Conservation (phyloP, 1,284 basidiomycete species). For the Gomphus bonarii region DNA sequence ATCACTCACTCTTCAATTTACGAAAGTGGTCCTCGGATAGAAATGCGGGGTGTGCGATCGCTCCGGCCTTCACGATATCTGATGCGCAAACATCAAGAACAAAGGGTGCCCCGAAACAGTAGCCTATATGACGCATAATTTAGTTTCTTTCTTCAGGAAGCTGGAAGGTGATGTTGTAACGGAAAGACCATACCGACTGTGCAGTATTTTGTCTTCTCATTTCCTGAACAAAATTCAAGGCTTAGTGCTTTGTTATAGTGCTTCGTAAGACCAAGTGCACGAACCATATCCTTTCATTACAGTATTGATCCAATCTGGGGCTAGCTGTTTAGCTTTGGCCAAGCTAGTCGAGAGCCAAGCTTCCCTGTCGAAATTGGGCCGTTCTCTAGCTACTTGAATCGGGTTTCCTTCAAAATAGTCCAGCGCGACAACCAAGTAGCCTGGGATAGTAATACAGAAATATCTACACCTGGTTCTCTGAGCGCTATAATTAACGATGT, state of each 20-base stretch:
- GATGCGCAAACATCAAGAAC: conserved; percentile 33
- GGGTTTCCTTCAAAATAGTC: conserved; percentile 51
- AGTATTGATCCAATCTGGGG: conserved; percentile 40
- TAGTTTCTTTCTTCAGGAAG: neutral
- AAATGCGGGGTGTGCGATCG: conserved; percentile 45
- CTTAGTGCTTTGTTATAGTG: too few species aligned
- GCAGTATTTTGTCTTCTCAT: neutral
- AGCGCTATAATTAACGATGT: too few species aligned
- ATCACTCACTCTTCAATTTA: conserved; percentile 33
- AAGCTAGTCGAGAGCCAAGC: conserved; percentile 30
- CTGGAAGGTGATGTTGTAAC: neutral
- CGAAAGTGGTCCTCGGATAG: conserved; percentile 38
- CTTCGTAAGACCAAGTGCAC: conserved; percentile 6
- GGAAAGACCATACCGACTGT: neutral
- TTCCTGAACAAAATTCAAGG: neutral
- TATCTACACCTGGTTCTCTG: neutral
- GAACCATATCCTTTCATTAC: conserved; percentile 34
- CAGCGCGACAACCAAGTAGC: conserved; percentile 40
- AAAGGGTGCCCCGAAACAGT: conserved; percentile 28
- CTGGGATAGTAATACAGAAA: too few species aligned
- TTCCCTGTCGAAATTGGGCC: conserved; percentile 29
- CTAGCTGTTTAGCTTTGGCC: conserved; percentile 25
- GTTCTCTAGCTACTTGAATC: conserved; percentile 24
- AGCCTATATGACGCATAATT: neutral
- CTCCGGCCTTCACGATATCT: conserved; percentile 38